Evolutionary conservation across 2,329 filamentous ascomycete genomes (phyloP).

Genomic region (Dactylellina leptospora): DNA sequence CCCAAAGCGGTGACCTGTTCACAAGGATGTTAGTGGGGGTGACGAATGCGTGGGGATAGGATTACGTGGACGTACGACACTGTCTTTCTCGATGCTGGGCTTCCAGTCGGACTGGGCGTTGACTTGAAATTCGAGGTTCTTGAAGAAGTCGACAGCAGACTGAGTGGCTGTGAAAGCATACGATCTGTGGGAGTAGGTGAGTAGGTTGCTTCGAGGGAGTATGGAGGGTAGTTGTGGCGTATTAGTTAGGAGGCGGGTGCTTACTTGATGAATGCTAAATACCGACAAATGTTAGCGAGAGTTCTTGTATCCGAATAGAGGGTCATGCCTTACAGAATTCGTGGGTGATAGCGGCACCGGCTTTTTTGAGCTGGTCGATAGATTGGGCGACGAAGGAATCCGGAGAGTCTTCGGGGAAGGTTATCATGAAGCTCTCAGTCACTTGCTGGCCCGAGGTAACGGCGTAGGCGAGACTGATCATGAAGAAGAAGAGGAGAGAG

Average conservation of each 20-base stretch:
- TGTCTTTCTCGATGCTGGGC: conserved; percentile 33
- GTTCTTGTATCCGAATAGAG: not conserved
- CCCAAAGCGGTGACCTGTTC: not conserved
- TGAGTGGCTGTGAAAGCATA: conserved; percentile 22
- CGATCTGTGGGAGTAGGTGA: not conserved
- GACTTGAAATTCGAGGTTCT: not conserved
- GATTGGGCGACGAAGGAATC: conserved; percentile 10
- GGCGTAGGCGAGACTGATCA: conserved; percentile 22
- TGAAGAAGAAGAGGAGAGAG: conserved; percentile 31
- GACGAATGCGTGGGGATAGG: too few species aligned
- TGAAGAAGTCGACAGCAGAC: conserved; percentile 15
- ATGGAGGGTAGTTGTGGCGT: not conserved
- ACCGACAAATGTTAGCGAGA: conserved; percentile 7
- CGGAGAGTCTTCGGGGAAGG: conserved; percentile 29
- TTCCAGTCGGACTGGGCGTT: conserved; percentile 16
- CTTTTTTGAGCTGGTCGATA: conserved; percentile 16
- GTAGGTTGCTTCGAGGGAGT: not conserved
- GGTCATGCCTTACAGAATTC: conserved; percentile 25
- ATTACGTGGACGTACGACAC: conserved; percentile 29
- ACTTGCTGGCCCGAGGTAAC: conserved; percentile 14
- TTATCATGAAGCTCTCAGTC: conserved; percentile 21
- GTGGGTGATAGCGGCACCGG: conserved; percentile 27
- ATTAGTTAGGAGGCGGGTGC: not conserved
- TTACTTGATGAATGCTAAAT: conserved; percentile 38
- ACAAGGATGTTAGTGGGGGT: not conserved